phyloP scores from a whole-genome alignment of 805 yeast species.

The Hanseniaspora lindneri region DNA sequence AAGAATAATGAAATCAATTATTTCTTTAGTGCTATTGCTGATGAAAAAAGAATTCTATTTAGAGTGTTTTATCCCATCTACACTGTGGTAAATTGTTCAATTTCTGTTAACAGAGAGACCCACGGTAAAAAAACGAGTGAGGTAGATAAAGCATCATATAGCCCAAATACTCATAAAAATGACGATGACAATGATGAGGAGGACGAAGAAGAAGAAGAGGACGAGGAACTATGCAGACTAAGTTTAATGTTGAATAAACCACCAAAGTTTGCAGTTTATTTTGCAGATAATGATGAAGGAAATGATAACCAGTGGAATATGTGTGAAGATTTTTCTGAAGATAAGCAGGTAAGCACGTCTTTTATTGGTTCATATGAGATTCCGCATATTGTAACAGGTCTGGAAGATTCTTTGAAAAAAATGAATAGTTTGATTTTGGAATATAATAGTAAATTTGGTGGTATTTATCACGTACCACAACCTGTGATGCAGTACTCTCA shows the following conservation, averaged over 20 bases:
- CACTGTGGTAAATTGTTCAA: slow-evolving; percentile 47
- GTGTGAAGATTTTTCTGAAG: slow-evolving; percentile 75
- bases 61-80: slow-evolving; percentile 60
- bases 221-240: slow-evolving; percentile 34
- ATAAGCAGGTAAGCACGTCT: slow-evolving; percentile 66
- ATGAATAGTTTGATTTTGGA: slow-evolving; percentile 45
- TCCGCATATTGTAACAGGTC: slow-evolving; percentile 61
- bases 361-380: slow-evolving; percentile 47
- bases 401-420: slow-evolving; percentile 38
- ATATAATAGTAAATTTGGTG: slow-evolving; percentile 27
- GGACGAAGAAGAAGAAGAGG: slow-evolving; percentile 18
- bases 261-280: slow-evolving; percentile 71
- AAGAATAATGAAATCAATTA: slow-evolving; percentile 64
- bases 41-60: slow-evolving; percentile 55
- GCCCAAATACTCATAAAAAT: slow-evolving; percentile 16
- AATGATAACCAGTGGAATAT: slow-evolving; percentile 61
- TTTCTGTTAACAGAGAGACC: slow-evolving; percentile 35
- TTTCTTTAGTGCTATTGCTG: slow-evolving; percentile 63
- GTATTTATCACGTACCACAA: slow-evolving; percentile 14
- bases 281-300: slow-evolving; percentile 41
- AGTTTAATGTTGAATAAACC: slow-evolving; percentile 43
- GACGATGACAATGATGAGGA: slow-evolving; percentile 17
- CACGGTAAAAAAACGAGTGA: slow-evolving; percentile 10
- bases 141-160: slow-evolving; percentile 1
- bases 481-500: not conserved